Base-by-base conservation (phyloP, 139 green algal species). In the Tetradesmus obliquus region DNA sequence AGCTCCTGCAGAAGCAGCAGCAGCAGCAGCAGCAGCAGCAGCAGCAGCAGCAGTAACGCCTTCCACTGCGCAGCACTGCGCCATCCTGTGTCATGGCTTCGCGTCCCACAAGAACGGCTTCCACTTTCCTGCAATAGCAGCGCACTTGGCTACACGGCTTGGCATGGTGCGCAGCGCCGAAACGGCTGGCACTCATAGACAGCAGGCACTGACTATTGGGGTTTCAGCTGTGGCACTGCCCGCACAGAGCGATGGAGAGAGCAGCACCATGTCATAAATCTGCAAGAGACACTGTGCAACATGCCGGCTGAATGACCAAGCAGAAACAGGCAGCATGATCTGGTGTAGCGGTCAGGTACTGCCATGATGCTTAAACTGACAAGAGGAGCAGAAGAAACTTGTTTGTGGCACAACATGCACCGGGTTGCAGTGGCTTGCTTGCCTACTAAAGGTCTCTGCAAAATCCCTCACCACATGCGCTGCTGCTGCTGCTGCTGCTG, bases 41-140 rank as follows among this genome's bases (percentile, higher is more conserved):
- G 80, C 51, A 85, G 51, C 80, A 85, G 51, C 17, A 76, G 4
- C 45, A 15, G 32, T 32, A n/a, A 19, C 13, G 32, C 84, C 84
- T 5, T 89, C 82, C 84, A 45, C 24, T 13, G 12, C 62, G 4
- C 24, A 51, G 15, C 84, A 89, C 24, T 89, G 86, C 32, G 86
- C 86, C 3, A 51, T 90, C 10, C 71, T 90, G n/a, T 90, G 86
- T 4, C 86, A 90, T n/a, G 86, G 86, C 3, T 90, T 90, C 24
- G 86, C 86, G 2, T 84, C 71, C 6, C 86, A 90, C 86, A 90
- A 90, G 53, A 58, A 90, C 17, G 86, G 86, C 2, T 90, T 90
- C n/a, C 86, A 90, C 17, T 83, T 84, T 13, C 69, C 86, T 54
- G 86, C 86, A 2, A 72, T 90, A 57, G 86, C 86, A n/a, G 20